Conservation (phyloP, 768 basidiomycete genomes). For the Pholiota molesta region DNA sequence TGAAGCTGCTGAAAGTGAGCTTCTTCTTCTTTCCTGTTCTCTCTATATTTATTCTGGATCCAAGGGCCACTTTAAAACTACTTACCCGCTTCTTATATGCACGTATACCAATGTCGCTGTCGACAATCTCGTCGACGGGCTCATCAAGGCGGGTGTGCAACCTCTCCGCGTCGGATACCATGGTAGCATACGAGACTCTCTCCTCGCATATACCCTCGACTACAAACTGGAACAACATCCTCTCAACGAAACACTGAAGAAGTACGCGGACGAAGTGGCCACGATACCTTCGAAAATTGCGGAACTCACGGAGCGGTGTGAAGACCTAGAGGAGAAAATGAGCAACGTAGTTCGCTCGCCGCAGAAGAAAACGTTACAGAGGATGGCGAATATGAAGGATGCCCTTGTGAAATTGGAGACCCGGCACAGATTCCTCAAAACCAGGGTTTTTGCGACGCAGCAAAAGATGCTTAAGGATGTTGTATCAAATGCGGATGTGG, state of each 20-base stretch:
- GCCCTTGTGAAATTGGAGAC: conserved; percentile 31
- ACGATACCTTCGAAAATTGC: conserved; percentile 23
- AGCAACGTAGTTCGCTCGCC: conserved; percentile 3
- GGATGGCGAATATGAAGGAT: conserved; percentile 34
- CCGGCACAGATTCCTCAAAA: conserved; percentile 31
- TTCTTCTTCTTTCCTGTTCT: neutral
- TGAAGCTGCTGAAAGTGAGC: conserved; percentile 74
- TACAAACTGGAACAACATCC: conserved; percentile 65
- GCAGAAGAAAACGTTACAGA: conserved; percentile 20
- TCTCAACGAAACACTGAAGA: conserved; percentile 46
- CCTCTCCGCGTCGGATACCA: conserved; percentile 77
- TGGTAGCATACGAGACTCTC: conserved; percentile 58
- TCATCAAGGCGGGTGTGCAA: conserved; percentile 61
- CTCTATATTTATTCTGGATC: neutral
- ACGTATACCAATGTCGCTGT: conserved; percentile 95
- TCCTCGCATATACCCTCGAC: conserved; percentile 64
- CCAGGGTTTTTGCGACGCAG: conserved; percentile 55
- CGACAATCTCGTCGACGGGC: conserved; percentile 84
- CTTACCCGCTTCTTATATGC: conserved; percentile 86
- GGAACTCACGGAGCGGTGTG: conserved; percentile 19
- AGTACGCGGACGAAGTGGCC: conserved; percentile 38
- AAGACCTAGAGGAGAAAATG: conserved; percentile 22
- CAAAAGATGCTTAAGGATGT: conserved; percentile 69
- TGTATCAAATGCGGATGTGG: conserved; percentile 69
- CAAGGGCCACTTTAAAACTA: conserved; percentile 77